Evolutionary conservation across 305 asterid species (phyloP).

Genomic region (Fraxinus dipetala): DNA sequence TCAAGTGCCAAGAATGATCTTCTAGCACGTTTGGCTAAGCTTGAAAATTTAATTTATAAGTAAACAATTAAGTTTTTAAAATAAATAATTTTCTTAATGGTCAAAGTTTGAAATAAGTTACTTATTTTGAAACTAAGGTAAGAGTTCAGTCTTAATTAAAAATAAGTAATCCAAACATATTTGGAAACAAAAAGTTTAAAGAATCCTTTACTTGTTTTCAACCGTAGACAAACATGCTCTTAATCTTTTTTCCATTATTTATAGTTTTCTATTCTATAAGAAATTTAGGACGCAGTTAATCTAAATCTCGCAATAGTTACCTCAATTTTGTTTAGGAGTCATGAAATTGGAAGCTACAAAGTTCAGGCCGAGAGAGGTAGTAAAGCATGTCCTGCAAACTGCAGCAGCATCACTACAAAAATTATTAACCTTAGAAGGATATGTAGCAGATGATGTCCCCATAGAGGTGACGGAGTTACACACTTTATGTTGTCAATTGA

Average conservation of each 20-base stretch:
- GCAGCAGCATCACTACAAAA: slow-evolving; percentile 89
- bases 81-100: not conserved
- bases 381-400: slow-evolving; percentile 88
- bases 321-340: slow-evolving; percentile 52
- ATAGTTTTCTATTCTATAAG: not conserved
- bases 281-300: not conserved
- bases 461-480: slow-evolving; percentile 51
- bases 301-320: not conserved
- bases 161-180: not conserved
- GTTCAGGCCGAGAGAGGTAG: slow-evolving; percentile 90
- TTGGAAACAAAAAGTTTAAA: not conserved
- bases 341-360: slow-evolving; percentile 91
- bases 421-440: slow-evolving; percentile 72
- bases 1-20: not conserved
- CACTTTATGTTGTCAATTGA: not conserved
- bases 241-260: not conserved
- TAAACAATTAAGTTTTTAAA: not conserved
- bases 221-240: not conserved
- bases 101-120: not conserved
- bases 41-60: not conserved
- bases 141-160: not conserved
- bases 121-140: not conserved
- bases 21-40: not conserved
- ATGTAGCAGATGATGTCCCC: slow-evolving; percentile 85
- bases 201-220: not conserved